These are phyloP conservation scores for Hermanozyma aechmeae DNA, from an alignment of 805 yeast species.

Conservation along the genomic window DNA sequence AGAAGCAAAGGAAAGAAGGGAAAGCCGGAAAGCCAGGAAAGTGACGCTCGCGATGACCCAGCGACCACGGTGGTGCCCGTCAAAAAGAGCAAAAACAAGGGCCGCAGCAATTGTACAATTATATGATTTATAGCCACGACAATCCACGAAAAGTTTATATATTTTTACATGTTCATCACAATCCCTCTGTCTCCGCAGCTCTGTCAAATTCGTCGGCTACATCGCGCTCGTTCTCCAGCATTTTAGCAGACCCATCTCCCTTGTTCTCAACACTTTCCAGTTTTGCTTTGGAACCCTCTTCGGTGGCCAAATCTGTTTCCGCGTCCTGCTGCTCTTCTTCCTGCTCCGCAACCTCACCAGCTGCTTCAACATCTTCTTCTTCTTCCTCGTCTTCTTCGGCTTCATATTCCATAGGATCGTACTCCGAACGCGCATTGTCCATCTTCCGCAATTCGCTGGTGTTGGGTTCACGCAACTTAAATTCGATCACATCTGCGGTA, in stretches of 20 bases:
- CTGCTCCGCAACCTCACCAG: conserved; percentile 15
- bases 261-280: no score
- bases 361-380: conserved; percentile 21
- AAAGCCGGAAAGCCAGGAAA: background rate
- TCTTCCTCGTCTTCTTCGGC: conserved; percentile 48
- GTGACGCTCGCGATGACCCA: no score
- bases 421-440: conserved; percentile 59
- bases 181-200: conserved; percentile 14
- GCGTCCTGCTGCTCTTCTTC: conserved; percentile 1
- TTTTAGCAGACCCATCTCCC: no score
- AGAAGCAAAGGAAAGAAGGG: background rate
- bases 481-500: conserved; percentile 53
- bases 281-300: no score
- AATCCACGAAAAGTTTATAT: conserved; percentile 1
- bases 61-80: no score
- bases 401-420: conserved; percentile 72
- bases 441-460: conserved; percentile 58
- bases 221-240: conserved; percentile 15
- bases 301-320: background rate
- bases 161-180: conserved; percentile 1
- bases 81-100: background rate
- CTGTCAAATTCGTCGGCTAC: conserved; percentile 9
- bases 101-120: background rate
- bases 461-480: conserved; percentile 63
- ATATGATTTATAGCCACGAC: conserved; percentile 1